Base-by-base conservation (phyloP, 2,329 filamentous ascomycete species). In the Pseudocercospora macadamiae region DNA sequence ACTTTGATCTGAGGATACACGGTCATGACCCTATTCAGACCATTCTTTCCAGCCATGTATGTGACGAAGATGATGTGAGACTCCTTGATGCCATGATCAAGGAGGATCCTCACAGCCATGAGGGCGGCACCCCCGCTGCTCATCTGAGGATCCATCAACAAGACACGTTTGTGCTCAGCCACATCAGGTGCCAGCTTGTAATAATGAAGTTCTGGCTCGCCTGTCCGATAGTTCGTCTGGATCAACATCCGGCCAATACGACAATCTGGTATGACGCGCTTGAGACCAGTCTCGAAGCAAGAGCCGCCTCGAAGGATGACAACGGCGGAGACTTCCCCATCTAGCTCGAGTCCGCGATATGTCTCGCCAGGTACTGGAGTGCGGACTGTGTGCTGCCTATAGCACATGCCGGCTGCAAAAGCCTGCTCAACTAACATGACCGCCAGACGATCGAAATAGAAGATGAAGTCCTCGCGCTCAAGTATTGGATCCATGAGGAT, bases 31-130 rank as follows among this genome's bases (percentile, higher is more conserved):
- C 95, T 83, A 71, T 95, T 91, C 62, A 97, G 74, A 0, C 93
- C 95, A 67, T 90, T 86, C 64, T 87, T 87, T 7, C 93, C 93
- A 3, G 93, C 93, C 64, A 91, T 89, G 72, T 96, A 97, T 3
- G 93, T 96, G 36, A 96, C 93, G 73, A 97, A 88, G 30, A 97
- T 90, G 64, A 99, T 96, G 64, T 83, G 88, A 45, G 91, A 85
- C 71, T 95, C 88, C 4, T 85, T 79, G 5, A 97, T 93, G 9
- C 95, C 95, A 71, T 97, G 93, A 73, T 99, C 95, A 14, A 96
- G 86, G 54, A 99, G 79, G n/a, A 97, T 91, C 70, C 95, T 89
- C 39, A 97, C 93, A 0, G 95, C 92, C 95, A 99, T 99, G 58
- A 99, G 79, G 3, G 86, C 86, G 10, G 86, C 85, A 32, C 93